These are phyloP conservation scores for Conoideocrella luteorostrata DNA, from an alignment of 2,329 filamentous ascomycete genomes.

Conservation along the genomic window DNA sequence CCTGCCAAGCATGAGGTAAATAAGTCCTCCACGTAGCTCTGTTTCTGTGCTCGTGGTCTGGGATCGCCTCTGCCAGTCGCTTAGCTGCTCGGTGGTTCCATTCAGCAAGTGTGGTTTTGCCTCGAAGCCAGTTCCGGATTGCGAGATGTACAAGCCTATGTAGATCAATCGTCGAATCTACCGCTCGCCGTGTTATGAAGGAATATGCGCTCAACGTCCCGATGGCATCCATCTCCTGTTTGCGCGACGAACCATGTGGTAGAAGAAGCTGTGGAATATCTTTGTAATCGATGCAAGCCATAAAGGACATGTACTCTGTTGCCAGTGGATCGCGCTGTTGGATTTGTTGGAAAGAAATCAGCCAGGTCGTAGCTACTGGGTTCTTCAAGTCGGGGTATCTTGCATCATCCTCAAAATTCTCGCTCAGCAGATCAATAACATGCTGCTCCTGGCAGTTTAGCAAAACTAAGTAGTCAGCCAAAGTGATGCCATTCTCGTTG, in stretches of 20 bases:
- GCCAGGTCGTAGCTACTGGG: constrained; percentile 30
- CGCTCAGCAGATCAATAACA: constrained; percentile 8
- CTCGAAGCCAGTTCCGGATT: constrained; percentile 19
- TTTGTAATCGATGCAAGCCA: constrained; percentile 33
- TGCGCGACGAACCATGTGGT: constrained; percentile 13
- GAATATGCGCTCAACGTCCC: constrained; percentile 24
- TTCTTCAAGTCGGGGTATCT: constrained; percentile 26
- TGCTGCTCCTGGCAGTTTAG: constrained; percentile 25
- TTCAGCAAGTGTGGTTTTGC: neutral
- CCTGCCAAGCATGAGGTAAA: constrained; percentile 5
- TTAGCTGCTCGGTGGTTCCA: constrained; percentile 5
- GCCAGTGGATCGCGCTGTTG: constrained; percentile 21
- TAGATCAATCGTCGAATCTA: constrained; percentile 24
- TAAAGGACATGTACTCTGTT: constrained; percentile 31
- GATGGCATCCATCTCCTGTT: constrained; percentile 19
- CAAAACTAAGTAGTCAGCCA: constrained; percentile 26
- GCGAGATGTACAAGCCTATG: constrained; percentile 29
- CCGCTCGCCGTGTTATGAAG: constrained; percentile 21
- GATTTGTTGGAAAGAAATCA: constrained; percentile 34
- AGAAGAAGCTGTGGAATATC: constrained; percentile 29
- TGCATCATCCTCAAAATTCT: constrained; percentile 27
- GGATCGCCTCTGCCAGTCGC: constrained; percentile 2
- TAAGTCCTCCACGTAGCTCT: constrained; percentile 4
- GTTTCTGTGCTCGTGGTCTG: neutral
- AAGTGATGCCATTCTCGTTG: constrained; percentile 18